phyloP scores from a whole-genome alignment of 805 yeast genomes.

The Danielozyma ontarioensis region DNA sequence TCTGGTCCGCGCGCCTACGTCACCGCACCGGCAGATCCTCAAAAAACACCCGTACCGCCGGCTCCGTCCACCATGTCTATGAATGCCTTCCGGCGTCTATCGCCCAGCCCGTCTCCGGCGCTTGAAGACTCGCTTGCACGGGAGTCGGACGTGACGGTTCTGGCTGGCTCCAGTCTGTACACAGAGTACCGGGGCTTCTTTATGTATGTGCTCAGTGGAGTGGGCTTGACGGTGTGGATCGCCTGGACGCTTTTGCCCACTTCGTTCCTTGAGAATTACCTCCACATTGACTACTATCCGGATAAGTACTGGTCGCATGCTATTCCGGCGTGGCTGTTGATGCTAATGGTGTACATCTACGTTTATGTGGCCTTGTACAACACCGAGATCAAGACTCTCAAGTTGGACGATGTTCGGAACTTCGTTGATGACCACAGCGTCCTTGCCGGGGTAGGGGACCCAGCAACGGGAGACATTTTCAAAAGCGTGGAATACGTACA shows the following conservation, averaged over 20 bases:
- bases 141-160: slow-evolving; percentile 61
- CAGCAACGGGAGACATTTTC: slow-evolving; percentile 4
- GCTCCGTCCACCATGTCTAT: too few species aligned
- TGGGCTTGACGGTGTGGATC: slow-evolving; percentile 49
- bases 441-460: slow-evolving; percentile 17
- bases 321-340: slow-evolving; percentile 64
- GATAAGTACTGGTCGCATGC: slow-evolving; percentile 90
- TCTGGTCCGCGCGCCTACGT: too few species aligned
- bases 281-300: slow-evolving; percentile 71
- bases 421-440: slow-evolving; percentile 63
- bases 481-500: slow-evolving; percentile 37
- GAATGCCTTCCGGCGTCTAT: too few species aligned
- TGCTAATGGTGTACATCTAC: slow-evolving; percentile 69
- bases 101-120: too few species aligned
- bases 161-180: slow-evolving; percentile 48
- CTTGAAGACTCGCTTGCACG: slow-evolving; percentile 52
- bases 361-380: slow-evolving; percentile 67
- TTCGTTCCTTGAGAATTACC: slow-evolving; percentile 36
- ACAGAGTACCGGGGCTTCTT: slow-evolving; percentile 89
- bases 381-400: slow-evolving; percentile 65
- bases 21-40: too few species aligned
- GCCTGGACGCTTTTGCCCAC: slow-evolving; percentile 77
- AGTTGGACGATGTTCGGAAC: slow-evolving; percentile 54
- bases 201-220: slow-evolving; percentile 61
- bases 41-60: too few species aligned